Evolutionary conservation across 2,329 filamentous ascomycete species (phyloP), one percentile per base, ranked within the genome.

Genomic region (Calonectria montana): DNA sequence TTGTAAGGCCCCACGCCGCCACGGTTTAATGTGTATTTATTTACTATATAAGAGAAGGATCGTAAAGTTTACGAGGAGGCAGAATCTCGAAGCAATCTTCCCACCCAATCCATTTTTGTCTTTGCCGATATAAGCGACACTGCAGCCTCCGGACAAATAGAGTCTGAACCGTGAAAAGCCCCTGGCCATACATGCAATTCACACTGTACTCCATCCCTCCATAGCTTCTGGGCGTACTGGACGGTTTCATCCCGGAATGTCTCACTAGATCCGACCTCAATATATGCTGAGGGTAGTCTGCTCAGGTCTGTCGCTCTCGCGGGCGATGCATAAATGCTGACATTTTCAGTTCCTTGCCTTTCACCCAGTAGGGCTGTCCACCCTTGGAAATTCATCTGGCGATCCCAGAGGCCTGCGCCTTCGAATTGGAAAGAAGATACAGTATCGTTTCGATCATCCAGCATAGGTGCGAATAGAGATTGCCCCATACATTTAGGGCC

Each of bases 401-500:
- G 50, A 55, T 55, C 50, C 50, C 50, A 55, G 5, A 55, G 7
- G 50, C 50, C 50, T 21, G 8, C 27, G 12, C 29, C 50, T 27
- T 55, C 50, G 29, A 55, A 21, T 21, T 55, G 50, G 29, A 55
- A 4, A 4, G 50, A 27, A 13, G 50, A 55, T 9, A 55, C 18
- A n/a, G 29, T 55, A 10, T 59, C 55, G 16, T 8, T 59, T 16
- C 57, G 6, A 18, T 76, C 74, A n/a, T 76, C 74, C 0, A 76
- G n/a, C 74, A 76, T 76, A 1, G 74, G 74, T 2, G 67, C 71
- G 2, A 75, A 23, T 1, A 76, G 65, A 2, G 71, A 13, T 16
- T 75, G 74, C 13, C 70, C 73, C 5, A 65, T 57, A 16, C 71
- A 27, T 0, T 65, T 55, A n/a, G 72, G 74, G 0, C 48, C 21